phyloP scores from a whole-genome alignment of 139 green algal species.

The Micractinium sp. region DNA sequence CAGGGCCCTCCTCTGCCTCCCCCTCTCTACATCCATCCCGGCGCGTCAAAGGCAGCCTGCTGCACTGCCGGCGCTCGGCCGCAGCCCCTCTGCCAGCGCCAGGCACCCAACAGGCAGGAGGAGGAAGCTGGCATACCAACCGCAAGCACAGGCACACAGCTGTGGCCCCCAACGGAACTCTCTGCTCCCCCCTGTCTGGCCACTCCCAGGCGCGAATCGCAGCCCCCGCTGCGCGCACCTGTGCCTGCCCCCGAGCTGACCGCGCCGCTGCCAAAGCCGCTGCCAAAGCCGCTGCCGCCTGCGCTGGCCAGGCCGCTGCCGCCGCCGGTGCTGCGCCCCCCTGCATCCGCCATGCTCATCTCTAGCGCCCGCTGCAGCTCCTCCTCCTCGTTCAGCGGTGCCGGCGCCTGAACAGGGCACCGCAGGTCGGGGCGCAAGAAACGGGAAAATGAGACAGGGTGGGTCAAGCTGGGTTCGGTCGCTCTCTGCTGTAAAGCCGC shows the following conservation, averaged over 20 bases:
- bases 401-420: background rate
- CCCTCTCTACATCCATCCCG: background rate
- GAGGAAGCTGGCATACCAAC: too few relatives aligned
- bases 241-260: background rate
- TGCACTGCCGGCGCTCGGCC: background rate
- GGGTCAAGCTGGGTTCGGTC: too few relatives aligned
- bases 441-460: background rate
- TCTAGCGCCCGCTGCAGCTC: constrained; percentile 72
- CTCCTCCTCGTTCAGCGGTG: constrained; percentile 66
- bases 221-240: background rate
- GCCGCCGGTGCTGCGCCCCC: background rate
- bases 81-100: background rate
- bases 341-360: constrained; percentile 60
- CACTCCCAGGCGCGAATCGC: background rate
- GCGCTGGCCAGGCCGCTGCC: background rate
- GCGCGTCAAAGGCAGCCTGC: background rate
- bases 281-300: background rate
- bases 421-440: background rate
- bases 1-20: background rate
- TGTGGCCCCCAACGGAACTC: too few relatives aligned
- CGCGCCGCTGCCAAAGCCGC: background rate
- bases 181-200: too few relatives aligned
- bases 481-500: too few relatives aligned
- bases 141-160: too few relatives aligned
- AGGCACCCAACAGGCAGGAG: background rate